phyloP scores from a whole-genome alignment of 2,329 filamentous ascomycete species.

The Penicillium sp. region DNA sequence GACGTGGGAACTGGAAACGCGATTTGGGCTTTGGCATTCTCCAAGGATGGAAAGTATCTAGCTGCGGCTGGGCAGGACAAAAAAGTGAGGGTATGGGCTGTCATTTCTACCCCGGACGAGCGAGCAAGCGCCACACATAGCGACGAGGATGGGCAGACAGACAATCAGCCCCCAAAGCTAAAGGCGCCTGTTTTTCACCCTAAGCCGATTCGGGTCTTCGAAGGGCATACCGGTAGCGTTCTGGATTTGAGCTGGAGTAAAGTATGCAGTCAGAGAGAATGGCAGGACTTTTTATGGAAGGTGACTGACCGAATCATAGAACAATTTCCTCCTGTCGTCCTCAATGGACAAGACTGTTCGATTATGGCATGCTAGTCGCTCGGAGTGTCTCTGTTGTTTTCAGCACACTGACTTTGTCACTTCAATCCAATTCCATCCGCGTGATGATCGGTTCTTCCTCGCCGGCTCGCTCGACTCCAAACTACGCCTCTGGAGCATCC shows the following conservation, averaged over 20 bases:
- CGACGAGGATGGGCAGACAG: slow-evolving; percentile 54
- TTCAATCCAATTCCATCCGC: slow-evolving; percentile 90
- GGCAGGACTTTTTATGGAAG: background rate
- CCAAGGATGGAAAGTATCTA: slow-evolving; percentile 84
- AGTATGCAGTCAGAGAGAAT: slow-evolving; percentile 37
- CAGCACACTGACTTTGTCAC: slow-evolving; percentile 95
- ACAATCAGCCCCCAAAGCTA: slow-evolving; percentile 61
- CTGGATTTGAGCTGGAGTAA: slow-evolving; percentile 97
- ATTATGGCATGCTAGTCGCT: slow-evolving; percentile 84
- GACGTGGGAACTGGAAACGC: slow-evolving; percentile 57
- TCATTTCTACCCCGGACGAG: slow-evolving; percentile 80
- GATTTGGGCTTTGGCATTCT: slow-evolving; percentile 92
- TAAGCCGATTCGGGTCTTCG: slow-evolving; percentile 76
- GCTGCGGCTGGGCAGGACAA: slow-evolving; percentile 91
- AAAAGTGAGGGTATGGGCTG: slow-evolving; percentile 83
- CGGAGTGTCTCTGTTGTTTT: slow-evolving; percentile 89
- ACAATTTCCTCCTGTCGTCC: slow-evolving; percentile 92
- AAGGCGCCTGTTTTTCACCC: slow-evolving; percentile 88
- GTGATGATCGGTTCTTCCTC: slow-evolving; percentile 94
- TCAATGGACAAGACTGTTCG: slow-evolving; percentile 98
- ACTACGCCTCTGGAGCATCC: slow-evolving; percentile 91
- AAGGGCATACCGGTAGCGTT: slow-evolving; percentile 81
- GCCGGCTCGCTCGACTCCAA: slow-evolving; percentile 90
- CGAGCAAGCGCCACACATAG: slow-evolving; percentile 72
- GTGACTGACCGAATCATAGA: slow-evolving; percentile 48